Base-by-base conservation (phyloP, 768 basidiomycete species). In the Lenzites betulinus region DNA sequence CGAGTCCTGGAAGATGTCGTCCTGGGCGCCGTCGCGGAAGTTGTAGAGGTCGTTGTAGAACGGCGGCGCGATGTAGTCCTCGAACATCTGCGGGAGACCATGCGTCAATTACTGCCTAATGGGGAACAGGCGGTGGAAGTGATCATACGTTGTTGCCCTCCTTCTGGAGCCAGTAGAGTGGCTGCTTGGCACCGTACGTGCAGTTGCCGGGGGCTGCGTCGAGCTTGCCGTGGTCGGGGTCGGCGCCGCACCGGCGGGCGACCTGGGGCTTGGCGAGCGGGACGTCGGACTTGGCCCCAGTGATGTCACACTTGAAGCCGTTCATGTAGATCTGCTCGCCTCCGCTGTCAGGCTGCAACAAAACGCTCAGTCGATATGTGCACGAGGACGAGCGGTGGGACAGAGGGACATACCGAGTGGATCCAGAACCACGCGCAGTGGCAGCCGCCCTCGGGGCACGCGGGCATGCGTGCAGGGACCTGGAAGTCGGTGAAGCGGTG, bases 341-440 rank as follows among this genome's bases (percentile, higher is more conserved):
- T 12, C 87, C 86, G 58, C 80, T 81, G 58, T 84, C 76, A 5
- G 81, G 75, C 75, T 75, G 47, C 9, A 36, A 12, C 15, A 3
- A 30, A n/a, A 35, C 13, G 5, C 16, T 53, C 7, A 49, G 57
- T 18, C n/a, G 3, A 25, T 22, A 50, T 35, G 13, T 41, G 12
- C n/a, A 35, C 11, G n/a, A 7, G 12, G 8, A 11, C 26, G 20
- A 20, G 11, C 16, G 28, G 13, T 1, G 20, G 5, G 26, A 23
- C 22, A 15, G 38, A n/a, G 41, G 30, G 36, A 69, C 79, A 13
- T 62, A 79, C 79, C 0, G 83, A 80, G 71, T 90, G 86, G 26
- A 89, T 84, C 89, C 87, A 90, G 70, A 87, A 87, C 74, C 82
- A 90, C 4, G 89, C 82, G 71, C 89, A 92, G 26, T 78, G 79